phyloP scores from a whole-genome alignment of 768 basidiomycete genomes.

The Tricholoma flavovirens region DNA sequence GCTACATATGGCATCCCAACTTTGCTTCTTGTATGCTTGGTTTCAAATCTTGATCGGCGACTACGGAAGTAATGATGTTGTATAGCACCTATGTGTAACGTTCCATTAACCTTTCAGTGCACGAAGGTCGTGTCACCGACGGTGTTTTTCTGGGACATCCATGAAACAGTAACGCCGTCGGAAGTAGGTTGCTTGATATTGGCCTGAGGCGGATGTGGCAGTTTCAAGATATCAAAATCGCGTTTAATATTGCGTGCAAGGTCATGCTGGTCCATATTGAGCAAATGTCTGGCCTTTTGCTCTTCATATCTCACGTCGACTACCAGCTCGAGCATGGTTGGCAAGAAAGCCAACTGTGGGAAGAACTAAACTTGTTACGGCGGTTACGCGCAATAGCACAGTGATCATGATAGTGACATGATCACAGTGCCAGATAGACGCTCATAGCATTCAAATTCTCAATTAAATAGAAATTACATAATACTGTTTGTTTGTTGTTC shows the following conservation, averaged over 20 bases:
- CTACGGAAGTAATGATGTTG: not conserved
- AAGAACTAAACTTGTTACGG: not conserved
- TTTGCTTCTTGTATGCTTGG: not conserved
- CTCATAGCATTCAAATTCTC: no score
- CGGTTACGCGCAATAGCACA: no score
- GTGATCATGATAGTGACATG: not conserved
- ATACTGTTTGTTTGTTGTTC: not conserved
- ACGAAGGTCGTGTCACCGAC: not conserved
- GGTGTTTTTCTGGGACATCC: not conserved
- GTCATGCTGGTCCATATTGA: not conserved
- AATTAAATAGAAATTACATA: not conserved
- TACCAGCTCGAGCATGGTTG: constrained; percentile 3
- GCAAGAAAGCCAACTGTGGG: not conserved
- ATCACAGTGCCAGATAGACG: no score
- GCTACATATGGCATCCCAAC: constrained; percentile 2
- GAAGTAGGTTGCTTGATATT: constrained; percentile 5
- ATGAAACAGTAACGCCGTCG: constrained; percentile 4
- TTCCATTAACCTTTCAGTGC: not conserved
- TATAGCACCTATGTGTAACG: constrained; percentile 1
- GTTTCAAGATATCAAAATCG: constrained; percentile 5
- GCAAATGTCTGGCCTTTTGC: not conserved
- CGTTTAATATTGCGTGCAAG: not conserved
- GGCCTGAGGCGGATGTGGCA: constrained; percentile 8
- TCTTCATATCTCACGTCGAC: constrained; percentile 4
- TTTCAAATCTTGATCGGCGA: not conserved